Evolutionary conservation across 106 monocot genomes (phyloP).

Genomic region (Acanthochlamys bracteata): DNA sequence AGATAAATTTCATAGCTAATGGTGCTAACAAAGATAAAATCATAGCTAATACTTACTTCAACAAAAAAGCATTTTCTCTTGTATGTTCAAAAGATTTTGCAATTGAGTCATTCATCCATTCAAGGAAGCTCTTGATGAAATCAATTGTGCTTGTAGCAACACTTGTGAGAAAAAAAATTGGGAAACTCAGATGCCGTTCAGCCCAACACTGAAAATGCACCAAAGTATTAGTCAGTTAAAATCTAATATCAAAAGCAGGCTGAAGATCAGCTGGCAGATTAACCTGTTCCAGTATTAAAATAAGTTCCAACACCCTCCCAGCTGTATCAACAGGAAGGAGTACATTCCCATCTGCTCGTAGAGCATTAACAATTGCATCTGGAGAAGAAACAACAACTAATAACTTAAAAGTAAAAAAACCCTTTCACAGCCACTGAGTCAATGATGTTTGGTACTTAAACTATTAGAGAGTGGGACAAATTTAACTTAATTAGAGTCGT

Average conservation of each 20-base stretch:
- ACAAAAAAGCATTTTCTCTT: conserved; percentile 81
- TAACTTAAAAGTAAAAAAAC: too few species aligned
- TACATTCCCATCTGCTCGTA: conserved; percentile 71
- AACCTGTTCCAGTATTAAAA: conserved; percentile 89
- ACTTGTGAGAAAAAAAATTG: conserved; percentile 92
- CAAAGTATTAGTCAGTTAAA: not conserved
- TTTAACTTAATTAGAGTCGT: too few species aligned
- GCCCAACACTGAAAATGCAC: conserved; percentile 64
- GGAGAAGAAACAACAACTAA: conserved; percentile 12
- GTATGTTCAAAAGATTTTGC: conserved; percentile 92
- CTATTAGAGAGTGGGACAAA: too few species aligned
- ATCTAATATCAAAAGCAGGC: too few species aligned
- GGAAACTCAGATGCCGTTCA: conserved; percentile 71
- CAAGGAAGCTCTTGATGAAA: conserved; percentile 97
- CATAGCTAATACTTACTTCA: conserved; percentile 53
- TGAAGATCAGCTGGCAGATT: not conserved
- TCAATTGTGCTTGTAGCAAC: conserved; percentile 87
- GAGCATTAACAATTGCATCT: conserved; percentile 68
- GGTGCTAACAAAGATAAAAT: too few species aligned
- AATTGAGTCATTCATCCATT: conserved; percentile 97
- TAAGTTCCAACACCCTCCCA: conserved; percentile 83
- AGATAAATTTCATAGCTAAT: too few species aligned
- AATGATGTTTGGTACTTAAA: too few species aligned
- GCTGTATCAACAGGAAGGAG: conserved; percentile 93
- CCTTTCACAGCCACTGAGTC: too few species aligned